These are phyloP conservation scores for Monilinia laxa DNA, from an alignment of 2,329 filamentous ascomycete species.

Conservation along the genomic window DNA sequence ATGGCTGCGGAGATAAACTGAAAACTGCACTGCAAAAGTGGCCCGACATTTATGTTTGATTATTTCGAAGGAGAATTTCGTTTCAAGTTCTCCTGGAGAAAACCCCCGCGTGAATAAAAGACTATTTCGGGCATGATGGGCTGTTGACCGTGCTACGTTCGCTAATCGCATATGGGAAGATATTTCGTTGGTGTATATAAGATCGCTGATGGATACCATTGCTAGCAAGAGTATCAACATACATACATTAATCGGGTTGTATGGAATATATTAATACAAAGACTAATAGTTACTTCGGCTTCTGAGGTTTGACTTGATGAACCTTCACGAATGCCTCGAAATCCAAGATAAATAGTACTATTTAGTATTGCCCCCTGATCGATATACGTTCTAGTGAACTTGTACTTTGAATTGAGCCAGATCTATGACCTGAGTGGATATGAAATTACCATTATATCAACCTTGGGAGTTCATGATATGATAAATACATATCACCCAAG, in stretches of 20 bases:
- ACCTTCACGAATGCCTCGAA: not conserved
- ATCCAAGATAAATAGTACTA: not conserved
- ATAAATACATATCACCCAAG: not conserved
- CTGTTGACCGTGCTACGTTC: not conserved
- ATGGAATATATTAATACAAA: not conserved
- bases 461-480: not conserved
- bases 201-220: not conserved
- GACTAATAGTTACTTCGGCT: not conserved
- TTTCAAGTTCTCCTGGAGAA: not conserved
- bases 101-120: not conserved
- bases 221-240: not conserved
- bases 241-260: not conserved
- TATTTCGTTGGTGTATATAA: not conserved
- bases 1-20: not conserved
- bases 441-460: not conserved
- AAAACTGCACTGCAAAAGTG: not conserved
- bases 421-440: not conserved
- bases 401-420: not conserved
- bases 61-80: not conserved
- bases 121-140: not conserved
- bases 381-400: not conserved
- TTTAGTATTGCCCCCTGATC: not conserved
- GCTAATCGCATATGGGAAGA: not conserved
- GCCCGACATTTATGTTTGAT: not conserved
- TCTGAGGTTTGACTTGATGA: not conserved